Conservation (phyloP, 2,329 filamentous ascomycete species). For the Cordyceps farinosa region DNA sequence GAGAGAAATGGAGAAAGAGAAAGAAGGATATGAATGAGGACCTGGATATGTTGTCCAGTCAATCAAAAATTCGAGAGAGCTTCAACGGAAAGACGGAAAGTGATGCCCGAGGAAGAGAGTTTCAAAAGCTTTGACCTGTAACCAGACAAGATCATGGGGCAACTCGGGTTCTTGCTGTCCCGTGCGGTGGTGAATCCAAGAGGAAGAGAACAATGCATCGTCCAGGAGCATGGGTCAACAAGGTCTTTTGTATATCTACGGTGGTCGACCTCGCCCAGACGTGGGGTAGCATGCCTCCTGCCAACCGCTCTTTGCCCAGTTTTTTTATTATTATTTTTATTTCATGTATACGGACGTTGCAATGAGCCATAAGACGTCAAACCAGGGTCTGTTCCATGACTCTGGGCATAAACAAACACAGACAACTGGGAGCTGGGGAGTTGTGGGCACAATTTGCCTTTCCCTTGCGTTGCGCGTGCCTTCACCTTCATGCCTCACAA, state of each 20-base stretch:
- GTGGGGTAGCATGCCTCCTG: neutral
- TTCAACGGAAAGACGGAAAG: neutral
- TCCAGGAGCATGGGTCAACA: neutral
- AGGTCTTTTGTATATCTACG: neutral
- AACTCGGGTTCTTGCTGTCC: neutral
- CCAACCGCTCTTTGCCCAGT: neutral
- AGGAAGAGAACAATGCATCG: neutral
- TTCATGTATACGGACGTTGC: neutral
- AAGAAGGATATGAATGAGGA: neutral
- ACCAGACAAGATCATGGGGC: conserved; percentile 5
- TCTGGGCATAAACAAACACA: conserved; percentile 3
- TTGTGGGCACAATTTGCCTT: neutral
- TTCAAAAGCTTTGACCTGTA: neutral
- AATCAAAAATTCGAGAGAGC: neutral
- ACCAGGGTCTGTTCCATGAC: neutral
- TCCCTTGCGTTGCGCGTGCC: neutral
- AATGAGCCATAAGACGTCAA: neutral
- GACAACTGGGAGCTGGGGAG: neutral
- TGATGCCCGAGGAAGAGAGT: neutral
- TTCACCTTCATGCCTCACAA: no score
- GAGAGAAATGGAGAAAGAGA: no score
- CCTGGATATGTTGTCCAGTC: neutral
- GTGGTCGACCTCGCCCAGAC: no score
- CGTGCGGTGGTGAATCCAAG: neutral
- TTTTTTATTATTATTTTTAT: neutral